Conservation (phyloP, 352 stramenopile species). For the Phytophthora hybrid region DNA sequence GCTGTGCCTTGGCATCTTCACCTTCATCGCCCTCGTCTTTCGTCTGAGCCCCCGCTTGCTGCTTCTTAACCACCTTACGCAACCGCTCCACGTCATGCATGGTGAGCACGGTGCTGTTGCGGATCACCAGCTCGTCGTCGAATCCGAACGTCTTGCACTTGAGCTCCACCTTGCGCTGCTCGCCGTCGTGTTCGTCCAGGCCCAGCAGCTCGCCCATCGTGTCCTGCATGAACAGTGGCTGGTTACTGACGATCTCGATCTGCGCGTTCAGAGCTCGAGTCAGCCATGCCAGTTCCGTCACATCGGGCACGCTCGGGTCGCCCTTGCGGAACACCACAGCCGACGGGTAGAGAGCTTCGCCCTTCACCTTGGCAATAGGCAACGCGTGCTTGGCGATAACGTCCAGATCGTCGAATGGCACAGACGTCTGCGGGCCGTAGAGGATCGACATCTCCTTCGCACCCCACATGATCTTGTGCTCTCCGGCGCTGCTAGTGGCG, state of each 20-base stretch:
- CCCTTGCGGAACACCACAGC: slow-evolving; percentile 78
- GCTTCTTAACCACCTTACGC: slow-evolving; percentile 55
- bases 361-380: slow-evolving; percentile 53
- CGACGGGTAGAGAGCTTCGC: slow-evolving; percentile 68
- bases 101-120: slow-evolving; percentile 84
- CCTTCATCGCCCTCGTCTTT: slow-evolving; percentile 8
- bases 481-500: slow-evolving; percentile 31
- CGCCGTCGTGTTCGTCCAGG: slow-evolving; percentile 49
- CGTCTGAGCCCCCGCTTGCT: slow-evolving; percentile 24
- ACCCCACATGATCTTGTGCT: slow-evolving; percentile 75
- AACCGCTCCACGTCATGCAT: slow-evolving; percentile 79
- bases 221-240: slow-evolving; percentile 77
- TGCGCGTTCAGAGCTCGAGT: slow-evolving; percentile 70
- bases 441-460: slow-evolving; percentile 88
- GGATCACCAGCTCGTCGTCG: slow-evolving; percentile 72
- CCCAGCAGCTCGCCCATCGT: slow-evolving; percentile 71
- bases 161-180: slow-evolving; percentile 67
- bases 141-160: slow-evolving; percentile 65
- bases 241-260: slow-evolving; percentile 71
- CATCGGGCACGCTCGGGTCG: slow-evolving; percentile 69
- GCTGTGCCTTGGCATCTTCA: slow-evolving; percentile 9
- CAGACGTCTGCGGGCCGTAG: slow-evolving; percentile 68
- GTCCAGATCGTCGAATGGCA: slow-evolving; percentile 87
- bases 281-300: slow-evolving; percentile 76
- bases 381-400: slow-evolving; percentile 68